A percentile compares a stretch with the other conserved stretches of the same genome.
These are phyloP conservation scores for Boletus fagicola DNA, from an alignment of 768 basidiomycete genomes.

Conservation along the genomic window DNA sequence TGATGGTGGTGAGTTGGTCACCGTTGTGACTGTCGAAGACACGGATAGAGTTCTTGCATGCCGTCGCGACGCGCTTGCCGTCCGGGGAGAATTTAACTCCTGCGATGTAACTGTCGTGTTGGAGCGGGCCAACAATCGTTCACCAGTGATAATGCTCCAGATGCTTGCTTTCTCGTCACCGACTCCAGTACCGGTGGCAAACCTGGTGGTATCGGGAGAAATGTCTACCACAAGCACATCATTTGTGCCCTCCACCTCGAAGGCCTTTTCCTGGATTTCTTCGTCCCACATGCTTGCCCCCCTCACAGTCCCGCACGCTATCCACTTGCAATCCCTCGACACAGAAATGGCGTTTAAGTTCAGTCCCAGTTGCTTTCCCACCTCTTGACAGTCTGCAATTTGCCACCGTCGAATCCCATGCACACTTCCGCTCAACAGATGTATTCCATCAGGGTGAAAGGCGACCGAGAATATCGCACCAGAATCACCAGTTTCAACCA, in stretches of 20 bases:
- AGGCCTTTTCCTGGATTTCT: background rate
- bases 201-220: background rate
- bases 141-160: background rate
- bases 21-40: background rate
- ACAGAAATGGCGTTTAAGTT: background rate
- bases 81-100: background rate
- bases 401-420: background rate
- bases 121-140: background rate
- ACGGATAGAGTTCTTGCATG: background rate
- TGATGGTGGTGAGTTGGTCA: background rate
- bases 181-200: background rate
- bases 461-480: background rate
- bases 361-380: background rate
- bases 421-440: background rate
- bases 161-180: background rate
- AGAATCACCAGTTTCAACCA: background rate
- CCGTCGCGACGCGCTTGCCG: background rate
- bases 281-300: background rate
- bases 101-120: background rate
- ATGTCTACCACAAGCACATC: background rate
- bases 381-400: background rate
- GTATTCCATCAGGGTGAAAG: background rate
- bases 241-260: background rate
- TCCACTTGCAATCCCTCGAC: background rate
- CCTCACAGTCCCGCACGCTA: no score